A percentile compares a stretch with the other conserved stretches of the same genome.
Conservation (phyloP, 2,329 filamentous ascomycete genomes). For the Thielaviopsis euricoi region DNA sequence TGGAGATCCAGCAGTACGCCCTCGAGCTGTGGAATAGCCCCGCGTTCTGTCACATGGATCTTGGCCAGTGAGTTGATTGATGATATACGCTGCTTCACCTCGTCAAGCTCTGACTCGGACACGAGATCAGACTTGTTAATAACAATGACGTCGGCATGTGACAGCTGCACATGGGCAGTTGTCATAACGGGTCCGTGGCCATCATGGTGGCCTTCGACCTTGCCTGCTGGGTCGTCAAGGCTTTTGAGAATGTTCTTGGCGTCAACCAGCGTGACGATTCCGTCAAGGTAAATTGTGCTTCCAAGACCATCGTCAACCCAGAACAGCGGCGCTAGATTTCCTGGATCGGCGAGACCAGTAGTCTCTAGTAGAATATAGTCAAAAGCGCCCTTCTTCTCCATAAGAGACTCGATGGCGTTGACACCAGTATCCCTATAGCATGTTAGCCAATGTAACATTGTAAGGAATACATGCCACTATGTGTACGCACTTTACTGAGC, state of each 20-base stretch:
- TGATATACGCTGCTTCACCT: constrained; percentile 52
- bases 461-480: no score
- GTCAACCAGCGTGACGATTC: constrained; percentile 89
- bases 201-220: constrained; percentile 34
- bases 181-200: constrained; percentile 57
- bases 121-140: constrained; percentile 91
- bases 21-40: constrained; percentile 65
- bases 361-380: constrained; percentile 97
- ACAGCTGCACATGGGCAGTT: constrained; percentile 90
- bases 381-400: constrained; percentile 85
- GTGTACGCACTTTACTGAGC: constrained; percentile 65
- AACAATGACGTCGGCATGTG: constrained; percentile 86
- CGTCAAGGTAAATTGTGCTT: constrained; percentile 90
- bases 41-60: constrained; percentile 65
- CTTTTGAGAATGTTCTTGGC: constrained; percentile 78
- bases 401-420: constrained; percentile 84
- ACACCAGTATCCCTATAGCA: constrained; percentile 64
- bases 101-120: constrained; percentile 46
- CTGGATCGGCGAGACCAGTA: constrained; percentile 85
- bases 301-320: constrained; percentile 95
- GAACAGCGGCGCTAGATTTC: constrained; percentile 88
- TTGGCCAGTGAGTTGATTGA: constrained; percentile 85
- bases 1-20: constrained; percentile 79
- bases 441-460: no score
- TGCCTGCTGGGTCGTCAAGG: constrained; percentile 53